Base-by-base conservation (phyloP, 208 protist species). In the Crithidia mellificae region DNA sequence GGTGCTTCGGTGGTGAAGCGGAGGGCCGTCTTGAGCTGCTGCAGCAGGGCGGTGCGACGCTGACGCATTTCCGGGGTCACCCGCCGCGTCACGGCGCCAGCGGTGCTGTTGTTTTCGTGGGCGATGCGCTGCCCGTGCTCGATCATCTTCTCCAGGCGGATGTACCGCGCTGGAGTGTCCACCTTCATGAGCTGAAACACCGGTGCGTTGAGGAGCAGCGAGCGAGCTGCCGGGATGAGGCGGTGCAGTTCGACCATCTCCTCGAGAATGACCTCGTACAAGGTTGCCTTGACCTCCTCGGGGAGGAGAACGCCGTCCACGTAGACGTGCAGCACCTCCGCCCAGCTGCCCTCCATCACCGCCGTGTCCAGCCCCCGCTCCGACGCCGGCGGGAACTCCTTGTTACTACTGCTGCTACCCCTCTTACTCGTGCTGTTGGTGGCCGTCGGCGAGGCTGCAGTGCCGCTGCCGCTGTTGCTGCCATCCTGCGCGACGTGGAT, bases 231-330 rank as follows among this genome's bases (percentile, higher is more conserved):
- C n/a, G 82, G 69, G 0, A 78, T 56, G 52, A 93, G 74, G 1
- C 83, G 76, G 41, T 88, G 82, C 24, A 93, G 54, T 20, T 80
- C 68, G 19, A 96, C 74, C 62, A 92, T 70, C 64, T 96, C 90
- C 49, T 92, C 82, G 46, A 96, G 77, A 34, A 96, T 89, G 15
- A 80, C 72, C 59, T 92, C 87, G 57, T 96, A 96, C 7, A 96
- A 46, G 5, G 62, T 68, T 41, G 81, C 77, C 47, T 85, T 76
- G 15, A 93, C 69, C 49, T 92, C 87, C 52, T 84, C 68, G 0
- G 90, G 85, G 5, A 96, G 76, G 1, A 93, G 72, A 0, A 92
- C 68, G 3, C 68, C 70, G 46, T 88, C 77, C 0, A 92, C 74
- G 69, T 93, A 96, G 6, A 68, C 77, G 36, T 63, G 53, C 38